Evolutionary conservation across 169 alveolate species (phyloP).

Genomic region (Plasmodium berghei): DNA sequence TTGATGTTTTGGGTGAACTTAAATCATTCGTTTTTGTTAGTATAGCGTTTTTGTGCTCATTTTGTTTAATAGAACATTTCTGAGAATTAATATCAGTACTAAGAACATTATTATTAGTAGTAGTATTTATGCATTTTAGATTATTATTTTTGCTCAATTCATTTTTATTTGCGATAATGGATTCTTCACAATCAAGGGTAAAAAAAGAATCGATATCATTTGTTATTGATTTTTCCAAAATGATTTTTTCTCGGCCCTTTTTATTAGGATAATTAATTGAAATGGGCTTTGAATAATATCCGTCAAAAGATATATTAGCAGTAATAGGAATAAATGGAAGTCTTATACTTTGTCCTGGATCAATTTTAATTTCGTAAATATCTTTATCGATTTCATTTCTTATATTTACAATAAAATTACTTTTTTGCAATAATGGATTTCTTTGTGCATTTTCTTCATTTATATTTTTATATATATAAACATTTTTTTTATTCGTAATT

Average conservation of each 20-base stretch:
- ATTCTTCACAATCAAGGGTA: constrained; percentile 47
- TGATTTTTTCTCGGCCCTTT: constrained; percentile 74
- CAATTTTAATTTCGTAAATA: constrained; percentile 46
- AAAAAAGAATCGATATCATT: constrained; percentile 32
- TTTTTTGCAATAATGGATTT: constrained; percentile 9
- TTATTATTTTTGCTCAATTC: neutral
- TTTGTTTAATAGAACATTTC: neutral
- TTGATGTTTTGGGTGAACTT: neutral
- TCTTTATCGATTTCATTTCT: constrained; percentile 33
- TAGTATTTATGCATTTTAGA: neutral
- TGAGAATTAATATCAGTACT: neutral
- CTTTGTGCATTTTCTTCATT: constrained; percentile 26
- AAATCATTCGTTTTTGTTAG: neutral
- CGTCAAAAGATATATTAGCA: constrained; percentile 59
- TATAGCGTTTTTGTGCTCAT: neutral
- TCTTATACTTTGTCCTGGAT: constrained; percentile 73
- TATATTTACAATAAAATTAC: constrained; percentile 49
- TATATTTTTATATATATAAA: constrained; percentile 60
- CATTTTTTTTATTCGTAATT: constrained; percentile 23
- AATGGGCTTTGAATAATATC: constrained; percentile 48
- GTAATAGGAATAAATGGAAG: constrained; percentile 48
- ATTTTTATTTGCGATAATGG: neutral
- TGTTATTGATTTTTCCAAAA: constrained; percentile 24
- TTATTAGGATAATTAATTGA: constrained; percentile 69
- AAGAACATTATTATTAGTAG: neutral